A percentile compares a stretch with the other conserved stretches of the same genome.
Evolutionary conservation across 2,329 filamentous ascomycete genomes (phyloP).

Genomic region (Lachnellula suecica): DNA sequence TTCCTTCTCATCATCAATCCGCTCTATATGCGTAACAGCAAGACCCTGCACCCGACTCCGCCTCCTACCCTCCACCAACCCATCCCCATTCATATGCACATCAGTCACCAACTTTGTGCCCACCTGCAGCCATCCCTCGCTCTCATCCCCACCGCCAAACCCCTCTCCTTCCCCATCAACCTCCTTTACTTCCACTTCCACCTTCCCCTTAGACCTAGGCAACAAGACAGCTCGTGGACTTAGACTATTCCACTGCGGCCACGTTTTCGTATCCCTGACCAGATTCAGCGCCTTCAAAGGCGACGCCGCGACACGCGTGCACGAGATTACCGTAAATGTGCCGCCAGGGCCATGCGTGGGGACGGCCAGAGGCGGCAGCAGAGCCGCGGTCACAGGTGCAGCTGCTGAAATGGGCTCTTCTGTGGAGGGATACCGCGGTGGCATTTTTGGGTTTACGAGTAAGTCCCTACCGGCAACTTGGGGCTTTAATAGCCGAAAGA

Average conservation of each 20-base stretch:
- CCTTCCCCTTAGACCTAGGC: slow-evolving; percentile 47
- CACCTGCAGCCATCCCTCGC: slow-evolving; percentile 17
- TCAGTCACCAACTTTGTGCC: slow-evolving; percentile 16
- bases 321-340: slow-evolving; percentile 20
- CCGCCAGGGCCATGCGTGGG: slow-evolving; percentile 23
- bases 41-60: slow-evolving; percentile 15
- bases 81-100: slow-evolving; percentile 24
- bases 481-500: no score
- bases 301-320: slow-evolving; percentile 15
- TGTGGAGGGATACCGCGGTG: slow-evolving; percentile 8
- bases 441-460: no score
- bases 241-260: slow-evolving; percentile 46
- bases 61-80: slow-evolving; percentile 11
- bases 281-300: slow-evolving; percentile 16
- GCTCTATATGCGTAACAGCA: slow-evolving; percentile 13
- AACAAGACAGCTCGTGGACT: slow-evolving; percentile 59
- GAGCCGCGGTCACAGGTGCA: slow-evolving; percentile 10
- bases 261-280: slow-evolving; percentile 22
- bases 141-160: slow-evolving; percentile 1
- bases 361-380: slow-evolving; percentile 15
- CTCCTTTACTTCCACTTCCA: not conserved
- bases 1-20: slow-evolving; percentile 6
- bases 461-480: no score
- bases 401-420: slow-evolving; percentile 4
- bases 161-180: no score